phyloP scores from a whole-genome alignment of 208 protist species.

The Leishmania tarentolae region DNA sequence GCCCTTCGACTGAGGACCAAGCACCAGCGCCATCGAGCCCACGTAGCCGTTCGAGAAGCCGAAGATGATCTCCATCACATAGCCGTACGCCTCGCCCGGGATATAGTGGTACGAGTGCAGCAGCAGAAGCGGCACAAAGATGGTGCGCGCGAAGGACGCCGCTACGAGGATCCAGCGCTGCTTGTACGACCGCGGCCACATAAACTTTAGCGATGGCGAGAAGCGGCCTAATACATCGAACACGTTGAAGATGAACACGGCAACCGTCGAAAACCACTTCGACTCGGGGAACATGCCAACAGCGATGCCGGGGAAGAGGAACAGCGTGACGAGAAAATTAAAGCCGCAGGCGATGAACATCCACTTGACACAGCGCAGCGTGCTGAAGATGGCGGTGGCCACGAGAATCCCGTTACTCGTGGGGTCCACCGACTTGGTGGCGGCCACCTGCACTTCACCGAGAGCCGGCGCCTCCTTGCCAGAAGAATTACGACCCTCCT shows the following conservation, averaged over 20 bases:
- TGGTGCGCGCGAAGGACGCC: constrained; percentile 38
- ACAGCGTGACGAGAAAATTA: constrained; percentile 61
- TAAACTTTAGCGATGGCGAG: constrained; percentile 40
- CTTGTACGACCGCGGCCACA: constrained; percentile 36
- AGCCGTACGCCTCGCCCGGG: constrained; percentile 40
- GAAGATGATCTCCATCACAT: constrained; percentile 60
- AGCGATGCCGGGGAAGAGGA: constrained; percentile 59
- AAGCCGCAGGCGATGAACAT: constrained; percentile 51
- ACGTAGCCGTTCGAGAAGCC: constrained; percentile 65
- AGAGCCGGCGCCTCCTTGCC: neutral
- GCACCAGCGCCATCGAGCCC: constrained; percentile 45
- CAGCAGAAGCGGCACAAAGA: constrained; percentile 65
- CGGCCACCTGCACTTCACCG: neutral
- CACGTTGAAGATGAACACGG: constrained; percentile 67
- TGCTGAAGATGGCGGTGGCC: constrained; percentile 21
- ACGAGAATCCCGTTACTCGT: constrained; percentile 25
- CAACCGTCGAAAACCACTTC: constrained; percentile 62
- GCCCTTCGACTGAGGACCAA: constrained; percentile 38
- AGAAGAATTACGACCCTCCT: neutral
- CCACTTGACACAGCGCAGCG: constrained; percentile 29
- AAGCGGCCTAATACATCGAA: constrained; percentile 52
- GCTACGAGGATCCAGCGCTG: constrained; percentile 45
- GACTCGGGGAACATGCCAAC: constrained; percentile 42
- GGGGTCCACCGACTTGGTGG: neutral
- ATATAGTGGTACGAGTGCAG: constrained; percentile 66